These are phyloP conservation scores for Spinellus fusiger DNA, from an alignment of 192 early-diverging fungal genomes.

Conservation along the genomic window DNA sequence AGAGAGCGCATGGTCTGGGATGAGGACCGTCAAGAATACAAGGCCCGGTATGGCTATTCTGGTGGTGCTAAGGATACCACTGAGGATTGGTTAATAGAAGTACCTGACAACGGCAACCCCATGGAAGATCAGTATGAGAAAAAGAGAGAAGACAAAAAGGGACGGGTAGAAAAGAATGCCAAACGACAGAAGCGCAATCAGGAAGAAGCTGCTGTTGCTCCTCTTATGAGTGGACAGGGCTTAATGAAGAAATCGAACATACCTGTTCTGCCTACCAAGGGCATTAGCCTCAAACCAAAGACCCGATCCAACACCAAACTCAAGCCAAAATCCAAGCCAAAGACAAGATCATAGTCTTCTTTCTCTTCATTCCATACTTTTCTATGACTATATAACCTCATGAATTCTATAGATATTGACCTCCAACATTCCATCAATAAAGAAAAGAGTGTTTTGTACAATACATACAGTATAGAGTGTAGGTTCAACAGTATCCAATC, in stretches of 20 bases:
- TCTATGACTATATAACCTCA: too few species aligned
- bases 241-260: slow-evolving; percentile 24
- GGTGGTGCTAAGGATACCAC: slow-evolving; percentile 63
- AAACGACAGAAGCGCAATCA: slow-evolving; percentile 81
- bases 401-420: too few species aligned
- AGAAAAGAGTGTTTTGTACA: too few species aligned
- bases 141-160: slow-evolving; percentile 79
- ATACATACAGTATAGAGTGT: too few species aligned
- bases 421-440: too few species aligned
- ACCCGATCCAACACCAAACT: too few species aligned
- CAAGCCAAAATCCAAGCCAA: not conserved
- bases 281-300: slow-evolving; percentile 64
- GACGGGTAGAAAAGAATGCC: slow-evolving; percentile 80
- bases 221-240: slow-evolving; percentile 49
- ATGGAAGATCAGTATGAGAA: slow-evolving; percentile 84
- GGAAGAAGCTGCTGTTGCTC: slow-evolving; percentile 65
- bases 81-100: slow-evolving; percentile 92
- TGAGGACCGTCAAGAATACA: slow-evolving; percentile 75
- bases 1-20: slow-evolving; percentile 80
- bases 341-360: too few species aligned
- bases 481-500: too few species aligned
- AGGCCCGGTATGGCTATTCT: slow-evolving; percentile 87
- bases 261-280: slow-evolving; percentile 53
- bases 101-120: slow-evolving; percentile 76
- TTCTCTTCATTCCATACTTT: too few species aligned